Evolutionary conservation across 148 eudicot genomes (phyloP).

Genomic region (Agrostemma githago): DNA sequence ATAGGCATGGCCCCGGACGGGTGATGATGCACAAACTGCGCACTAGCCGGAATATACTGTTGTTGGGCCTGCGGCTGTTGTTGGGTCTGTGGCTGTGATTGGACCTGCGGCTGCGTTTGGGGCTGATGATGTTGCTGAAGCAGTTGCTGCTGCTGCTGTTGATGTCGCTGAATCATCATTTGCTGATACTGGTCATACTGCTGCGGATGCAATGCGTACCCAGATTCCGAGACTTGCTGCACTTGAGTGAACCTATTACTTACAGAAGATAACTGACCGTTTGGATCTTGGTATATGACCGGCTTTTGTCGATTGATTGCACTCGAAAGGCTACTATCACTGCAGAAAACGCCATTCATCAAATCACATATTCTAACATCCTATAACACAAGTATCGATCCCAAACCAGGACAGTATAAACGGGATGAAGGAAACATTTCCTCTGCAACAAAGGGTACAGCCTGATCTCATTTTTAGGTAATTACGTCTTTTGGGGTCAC

Average conservation of each 20-base stretch:
- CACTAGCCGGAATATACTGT: conserved; percentile 51
- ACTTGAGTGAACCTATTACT: conserved; percentile 40
- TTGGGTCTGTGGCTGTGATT: conserved; percentile 9
- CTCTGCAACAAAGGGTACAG: no score
- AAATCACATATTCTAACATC: background rate
- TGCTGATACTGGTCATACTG: conserved; percentile 51
- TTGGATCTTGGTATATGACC: conserved; percentile 52
- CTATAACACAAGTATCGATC: no score
- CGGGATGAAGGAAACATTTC: no score
- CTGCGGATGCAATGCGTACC: conserved; percentile 44
- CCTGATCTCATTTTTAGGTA: no score
- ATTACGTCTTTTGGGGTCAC: no score
- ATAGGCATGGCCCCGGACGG: conserved; percentile 54
- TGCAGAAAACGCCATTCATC: conserved; percentile 23
- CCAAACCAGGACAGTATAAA: no score
- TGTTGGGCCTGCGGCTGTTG: conserved; percentile 14
- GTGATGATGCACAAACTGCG: conserved; percentile 60
- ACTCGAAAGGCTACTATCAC: conserved; percentile 64
- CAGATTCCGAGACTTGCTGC: conserved; percentile 56
- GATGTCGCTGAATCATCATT: conserved; percentile 26
- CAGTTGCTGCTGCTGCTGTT: conserved; percentile 26
- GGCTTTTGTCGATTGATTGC: conserved; percentile 55
- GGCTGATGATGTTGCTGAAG: conserved; percentile 23
- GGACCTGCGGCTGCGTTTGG: conserved; percentile 15
- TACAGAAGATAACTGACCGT: conserved; percentile 43